A percentile compares a stretch with the other conserved stretches of the same genome.
Conservation (phyloP, 192 early-diverging fungal genomes). For the Fimicolochytrium jonesii region DNA sequence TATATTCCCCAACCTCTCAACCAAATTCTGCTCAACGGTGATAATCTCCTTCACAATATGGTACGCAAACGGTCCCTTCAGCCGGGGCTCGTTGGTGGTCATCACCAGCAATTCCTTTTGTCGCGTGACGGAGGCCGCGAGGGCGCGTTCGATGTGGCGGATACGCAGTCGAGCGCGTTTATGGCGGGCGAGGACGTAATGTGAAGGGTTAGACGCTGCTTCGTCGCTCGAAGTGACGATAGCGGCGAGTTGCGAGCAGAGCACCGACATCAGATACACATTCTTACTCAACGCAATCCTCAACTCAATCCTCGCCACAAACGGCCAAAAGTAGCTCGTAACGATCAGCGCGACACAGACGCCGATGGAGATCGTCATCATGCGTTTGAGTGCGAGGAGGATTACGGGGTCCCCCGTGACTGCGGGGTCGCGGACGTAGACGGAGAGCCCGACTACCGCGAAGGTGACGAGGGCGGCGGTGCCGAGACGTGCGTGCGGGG, state of each 20-base stretch:
- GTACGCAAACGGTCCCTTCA: constrained; percentile 76
- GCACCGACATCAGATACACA: constrained; percentile 59
- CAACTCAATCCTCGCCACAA: constrained; percentile 76
- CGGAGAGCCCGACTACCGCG: constrained; percentile 52
- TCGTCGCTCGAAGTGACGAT: constrained; percentile 44
- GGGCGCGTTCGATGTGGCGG: constrained; percentile 47
- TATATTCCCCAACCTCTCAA: constrained; percentile 74
- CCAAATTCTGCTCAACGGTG: constrained; percentile 67
- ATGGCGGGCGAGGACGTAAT: constrained; percentile 7
- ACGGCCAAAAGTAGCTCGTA: constrained; percentile 80
- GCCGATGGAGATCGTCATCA: constrained; percentile 65
- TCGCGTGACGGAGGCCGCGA: constrained; percentile 59
- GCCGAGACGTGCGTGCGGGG: constrained; percentile 69
- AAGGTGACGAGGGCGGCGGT: constrained; percentile 73
- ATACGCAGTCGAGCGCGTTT: constrained; percentile 2
- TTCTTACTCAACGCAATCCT: constrained; percentile 55
- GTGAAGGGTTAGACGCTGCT: neutral
- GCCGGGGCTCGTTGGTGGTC: constrained; percentile 80
- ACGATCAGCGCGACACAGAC: constrained; percentile 65
- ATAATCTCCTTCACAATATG: constrained; percentile 63
- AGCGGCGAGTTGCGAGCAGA: constrained; percentile 66
- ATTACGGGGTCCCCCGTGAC: constrained; percentile 48
- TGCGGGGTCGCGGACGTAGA: constrained; percentile 53
- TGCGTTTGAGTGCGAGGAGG: constrained; percentile 52
- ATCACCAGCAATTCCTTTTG: constrained; percentile 59